Base-by-base conservation (phyloP, 2,329 filamentous ascomycete genomes). In the Colletotrichum caudatum region DNA sequence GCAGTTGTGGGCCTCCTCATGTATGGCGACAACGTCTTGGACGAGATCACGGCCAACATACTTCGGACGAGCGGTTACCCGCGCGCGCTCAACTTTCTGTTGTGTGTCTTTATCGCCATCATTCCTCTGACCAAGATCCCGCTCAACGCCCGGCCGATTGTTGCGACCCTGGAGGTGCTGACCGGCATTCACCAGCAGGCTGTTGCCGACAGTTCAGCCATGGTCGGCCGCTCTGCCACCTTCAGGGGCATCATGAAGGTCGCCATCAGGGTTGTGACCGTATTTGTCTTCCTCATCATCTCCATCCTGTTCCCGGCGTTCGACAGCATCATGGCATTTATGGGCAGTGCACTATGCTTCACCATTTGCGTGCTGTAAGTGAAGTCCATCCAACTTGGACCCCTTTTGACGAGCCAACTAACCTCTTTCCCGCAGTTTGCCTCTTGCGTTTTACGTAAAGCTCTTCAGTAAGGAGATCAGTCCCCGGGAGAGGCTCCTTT, bases 81-180 rank as follows among this genome's bases (percentile, higher is more conserved):
- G 0, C 83, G 88, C 16, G 86, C 84, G 1, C 81, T 97, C 51
- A 94, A 91, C n/a, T 82, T 95, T 58, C 85, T 95, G 75, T 92
- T 98, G 80, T 94, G 94, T 74, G 85, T 93, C 73, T 95, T 95
- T 80, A 93, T 98, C 76, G 92, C 92, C 78, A 94, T 98, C 78
- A 97, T 98, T 74, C 96, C 95, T 0, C 84, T 99, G 63, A 98
- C 95, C 46, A 99, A 99, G 82, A 91, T 98, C n/a, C 94, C 95
- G 0, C 85, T 98, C 46, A 97, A 95, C 79, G 92, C 93, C 11
- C 92, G 95, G 2, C 96, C 95, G 14, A 95, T 98, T 75, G 89
- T 97, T 74, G 91, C 71, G 41, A 98, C 94, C 0, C 82, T 93
- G 64, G 96, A 98, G 83, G 89, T 96, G 60, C 83, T 97, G 69